Base-by-base conservation (phyloP, 768 basidiomycete genomes). In the Sporobolomyces pararoseus region DNA sequence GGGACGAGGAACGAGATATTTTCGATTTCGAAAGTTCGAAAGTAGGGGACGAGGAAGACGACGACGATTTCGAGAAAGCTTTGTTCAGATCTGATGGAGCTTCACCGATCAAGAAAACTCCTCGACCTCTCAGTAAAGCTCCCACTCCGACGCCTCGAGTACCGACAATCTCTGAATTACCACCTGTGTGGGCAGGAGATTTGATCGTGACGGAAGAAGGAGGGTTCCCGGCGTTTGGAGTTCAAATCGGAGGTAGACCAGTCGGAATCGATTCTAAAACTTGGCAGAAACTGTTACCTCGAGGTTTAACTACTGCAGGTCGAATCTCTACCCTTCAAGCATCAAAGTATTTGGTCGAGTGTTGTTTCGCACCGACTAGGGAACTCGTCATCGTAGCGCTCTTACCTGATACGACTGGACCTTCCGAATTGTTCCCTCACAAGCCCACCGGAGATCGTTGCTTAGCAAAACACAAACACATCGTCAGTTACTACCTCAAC, bases 61-160 rank as follows among this genome's bases (percentile, higher is more conserved):
- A 91, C 79, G 85, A 86, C 70, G 90, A 91, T 78, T 91, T 93
- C 75, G 90, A 91, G 74, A 89, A 91, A 86, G 87, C 91, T 76
- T 80, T 93, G 46, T 85, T 86, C 66, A 86, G 63, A 25, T 73
- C 63, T 13, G 51, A 66, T 3, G 35, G 19, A 17, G 57, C 54
- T 0, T 63, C 64, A 14, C 64, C 67, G 25, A 32, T 32, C 42
- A 71, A 71, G 27, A 51, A 29, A 19, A 34, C 51, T 6, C 54
- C 46, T 21, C 32, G 42, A 50, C 50, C 44, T 42, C 46, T 61
- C 17, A 17, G 10, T 42, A 9, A 42, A 42, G 25, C 47, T n/a
- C n/a, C n/a, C 4, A 2, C 44, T 21, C 54, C 70, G 7, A n/a
- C 42, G n/a, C 25, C 58, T n/a, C 44, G 32, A 25, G 60, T 16